Evolutionary conservation across 2,329 filamentous ascomycete species (phyloP), one percentile per base, ranked within the genome.

Genomic region (Penicillium sclerotigenum): DNA sequence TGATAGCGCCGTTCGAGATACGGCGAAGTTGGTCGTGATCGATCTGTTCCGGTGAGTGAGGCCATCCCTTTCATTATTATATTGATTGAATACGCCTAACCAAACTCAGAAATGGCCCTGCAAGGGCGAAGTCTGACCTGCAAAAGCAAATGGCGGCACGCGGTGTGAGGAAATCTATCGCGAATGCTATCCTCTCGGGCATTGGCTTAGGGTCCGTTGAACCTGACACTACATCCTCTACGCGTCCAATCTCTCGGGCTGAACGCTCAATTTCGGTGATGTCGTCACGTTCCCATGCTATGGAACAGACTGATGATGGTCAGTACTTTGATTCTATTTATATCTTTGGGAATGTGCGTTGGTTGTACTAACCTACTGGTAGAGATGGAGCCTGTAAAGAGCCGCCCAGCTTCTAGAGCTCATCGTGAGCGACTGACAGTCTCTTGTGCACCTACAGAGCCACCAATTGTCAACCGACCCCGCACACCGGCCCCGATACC

Each of bases 101-200:
- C 16, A 31, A 42, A 34, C 26, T 28, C 43, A 90, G 88, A 61
- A 86, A 84, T 67, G 91, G 91, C 0, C 89, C 91, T 16, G 87
- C 89, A 62, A 81, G 86, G 54, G 93, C 92, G 47, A 96, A 96
- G 72, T 88, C 88, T 2, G 92, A 97, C 68, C 78, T 97, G 33
- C 94, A 94, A 77, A 88, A 85, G 69, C 91, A 96, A 74, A 80
- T 97, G 57, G 87, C 89, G 70, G 86, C 85, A 67, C 89, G 89
- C 73, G 91, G 91, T 67, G 90, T 97, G 47, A 85, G 93, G 41
- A 90, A 91, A 59, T 88, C 90, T 14, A 97, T 96, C 67, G 88
- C 90, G 59, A 83, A 87, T 54, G 87, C 88, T 60, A 94, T 97
- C 59, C 82, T 92, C 43, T 84, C 88, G 53, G 87, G 88, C 60